These are phyloP conservation scores for Aspergillus ochraceus DNA, from an alignment of 2,329 filamentous ascomycete species.

Conservation along the genomic window DNA sequence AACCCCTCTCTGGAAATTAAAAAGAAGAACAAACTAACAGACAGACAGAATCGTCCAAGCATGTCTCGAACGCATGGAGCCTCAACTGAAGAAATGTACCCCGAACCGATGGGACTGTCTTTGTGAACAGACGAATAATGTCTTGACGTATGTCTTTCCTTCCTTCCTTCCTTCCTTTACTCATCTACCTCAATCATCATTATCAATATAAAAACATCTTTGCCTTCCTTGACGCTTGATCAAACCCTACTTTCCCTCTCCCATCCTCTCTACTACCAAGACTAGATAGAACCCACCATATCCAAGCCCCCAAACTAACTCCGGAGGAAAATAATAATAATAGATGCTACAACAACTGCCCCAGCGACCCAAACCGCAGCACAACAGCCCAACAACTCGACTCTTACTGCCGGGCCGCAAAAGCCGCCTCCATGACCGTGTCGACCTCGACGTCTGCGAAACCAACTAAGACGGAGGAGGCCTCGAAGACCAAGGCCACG, in stretches of 20 bases:
- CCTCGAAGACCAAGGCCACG: neutral
- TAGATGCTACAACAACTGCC: constrained; percentile 66
- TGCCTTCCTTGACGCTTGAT: too few species aligned
- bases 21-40: too few species aligned
- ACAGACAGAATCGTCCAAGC: constrained; percentile 51
- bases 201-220: too few species aligned
- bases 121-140: constrained; percentile 56
- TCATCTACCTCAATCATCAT: neutral
- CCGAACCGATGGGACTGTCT: constrained; percentile 57
- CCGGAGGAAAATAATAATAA: neutral
- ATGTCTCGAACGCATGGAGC: constrained; percentile 45
- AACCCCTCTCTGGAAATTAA: too few species aligned
- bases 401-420: constrained; percentile 46
- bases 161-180: constrained; percentile 8
- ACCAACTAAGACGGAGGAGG: constrained; percentile 2
- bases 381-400: constrained; percentile 32
- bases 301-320: neutral
- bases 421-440: constrained; percentile 31
- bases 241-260: too few species aligned
- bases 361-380: constrained; percentile 44
- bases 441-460: constrained; percentile 11
- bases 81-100: constrained; percentile 45
- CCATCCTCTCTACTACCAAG: too few species aligned
- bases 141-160: constrained; percentile 46
- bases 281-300: too few species aligned